Percentiles rank a stretch among this genome's conserved stretches.
Conservation (phyloP, 257 asterid species). For the Cruciata laevipes region DNA sequence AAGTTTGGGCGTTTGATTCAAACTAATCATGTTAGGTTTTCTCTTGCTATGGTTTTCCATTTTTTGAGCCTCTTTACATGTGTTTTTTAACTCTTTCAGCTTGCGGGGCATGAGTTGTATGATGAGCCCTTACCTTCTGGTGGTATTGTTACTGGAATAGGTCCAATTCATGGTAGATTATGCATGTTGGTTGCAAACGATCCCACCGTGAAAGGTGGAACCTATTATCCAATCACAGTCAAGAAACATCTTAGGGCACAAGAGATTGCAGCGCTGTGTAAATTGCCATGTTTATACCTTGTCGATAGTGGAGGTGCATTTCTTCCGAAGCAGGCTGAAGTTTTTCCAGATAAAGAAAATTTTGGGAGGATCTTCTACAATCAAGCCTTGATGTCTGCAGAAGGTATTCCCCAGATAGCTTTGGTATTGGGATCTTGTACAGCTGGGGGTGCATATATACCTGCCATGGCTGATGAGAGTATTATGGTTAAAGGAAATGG, state of each 20-base stretch:
- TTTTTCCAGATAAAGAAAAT: slow-evolving; percentile 89
- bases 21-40: background rate
- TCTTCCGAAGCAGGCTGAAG: slow-evolving; percentile 98
- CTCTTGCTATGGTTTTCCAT: background rate
- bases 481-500: slow-evolving; percentile 99
- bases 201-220: slow-evolving; percentile 97
- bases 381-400: slow-evolving; percentile 87
- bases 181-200: slow-evolving; percentile 98
- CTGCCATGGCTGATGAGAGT: slow-evolving; percentile 99
- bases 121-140: slow-evolving; percentile 88
- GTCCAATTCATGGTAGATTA: slow-evolving; percentile 79
- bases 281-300: slow-evolving; percentile 84
- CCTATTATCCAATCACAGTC: slow-evolving; percentile 87
- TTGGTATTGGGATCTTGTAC: slow-evolving; percentile 96
- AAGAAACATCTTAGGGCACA: slow-evolving; percentile 99
- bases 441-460: slow-evolving; percentile 99
- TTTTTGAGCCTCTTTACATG: background rate
- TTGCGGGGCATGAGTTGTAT: slow-evolving; percentile 90
- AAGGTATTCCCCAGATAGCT: slow-evolving; percentile 95
- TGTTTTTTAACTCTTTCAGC: slow-evolving; percentile 35
- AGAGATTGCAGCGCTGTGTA: slow-evolving; percentile 86
- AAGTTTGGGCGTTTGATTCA: background rate
- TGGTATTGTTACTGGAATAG: slow-evolving; percentile 88
- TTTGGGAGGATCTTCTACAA: slow-evolving; percentile 94
- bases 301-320: slow-evolving; percentile 99